These are phyloP conservation scores for Beauveria sp. DNA, from an alignment of 2,329 filamentous ascomycete species.

Conservation along the genomic window DNA sequence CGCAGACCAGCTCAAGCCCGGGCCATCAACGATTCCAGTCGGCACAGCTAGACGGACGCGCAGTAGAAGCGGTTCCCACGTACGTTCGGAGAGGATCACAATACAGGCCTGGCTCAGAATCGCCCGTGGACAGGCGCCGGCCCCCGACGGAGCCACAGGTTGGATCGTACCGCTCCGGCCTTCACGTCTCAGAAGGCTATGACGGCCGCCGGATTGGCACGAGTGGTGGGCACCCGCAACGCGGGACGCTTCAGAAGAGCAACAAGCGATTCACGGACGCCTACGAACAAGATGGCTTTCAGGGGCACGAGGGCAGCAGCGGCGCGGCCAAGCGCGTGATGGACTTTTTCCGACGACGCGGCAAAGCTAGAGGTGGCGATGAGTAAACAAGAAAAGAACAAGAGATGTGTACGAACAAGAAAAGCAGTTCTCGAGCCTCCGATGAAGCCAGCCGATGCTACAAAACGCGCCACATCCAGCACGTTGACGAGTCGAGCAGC, in stretches of 20 bases:
- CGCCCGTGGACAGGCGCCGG: slow-evolving; percentile 42
- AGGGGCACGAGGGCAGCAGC: slow-evolving; percentile 71
- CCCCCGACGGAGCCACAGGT: slow-evolving; percentile 31
- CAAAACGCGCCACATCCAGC: background rate
- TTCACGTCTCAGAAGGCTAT: slow-evolving; percentile 35
- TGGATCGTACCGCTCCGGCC: slow-evolving; percentile 37
- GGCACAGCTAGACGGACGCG: slow-evolving; percentile 30
- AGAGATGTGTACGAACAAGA: background rate
- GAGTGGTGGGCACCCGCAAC: slow-evolving; percentile 29
- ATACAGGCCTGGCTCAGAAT: slow-evolving; percentile 45
- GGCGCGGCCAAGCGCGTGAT: slow-evolving; percentile 88
- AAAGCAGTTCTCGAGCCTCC: background rate
- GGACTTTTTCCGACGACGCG: slow-evolving; percentile 92
- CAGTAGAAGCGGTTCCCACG: slow-evolving; percentile 36
- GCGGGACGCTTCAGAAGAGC: slow-evolving; percentile 68
- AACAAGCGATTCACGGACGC: slow-evolving; percentile 84
- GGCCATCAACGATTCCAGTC: slow-evolving; percentile 35
- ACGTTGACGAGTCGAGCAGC: background rate
- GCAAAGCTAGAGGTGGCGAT: slow-evolving; percentile 61
- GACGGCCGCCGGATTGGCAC: slow-evolving; percentile 32
- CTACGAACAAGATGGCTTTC: slow-evolving; percentile 66
- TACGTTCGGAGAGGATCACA: slow-evolving; percentile 39
- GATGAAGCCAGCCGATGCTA: background rate
- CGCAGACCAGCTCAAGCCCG: slow-evolving; percentile 24
- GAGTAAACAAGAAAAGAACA: slow-evolving; percentile 32